Evolutionary conservation across 768 basidiomycete genomes (phyloP).

Genomic region (Hericium coralloides): DNA sequence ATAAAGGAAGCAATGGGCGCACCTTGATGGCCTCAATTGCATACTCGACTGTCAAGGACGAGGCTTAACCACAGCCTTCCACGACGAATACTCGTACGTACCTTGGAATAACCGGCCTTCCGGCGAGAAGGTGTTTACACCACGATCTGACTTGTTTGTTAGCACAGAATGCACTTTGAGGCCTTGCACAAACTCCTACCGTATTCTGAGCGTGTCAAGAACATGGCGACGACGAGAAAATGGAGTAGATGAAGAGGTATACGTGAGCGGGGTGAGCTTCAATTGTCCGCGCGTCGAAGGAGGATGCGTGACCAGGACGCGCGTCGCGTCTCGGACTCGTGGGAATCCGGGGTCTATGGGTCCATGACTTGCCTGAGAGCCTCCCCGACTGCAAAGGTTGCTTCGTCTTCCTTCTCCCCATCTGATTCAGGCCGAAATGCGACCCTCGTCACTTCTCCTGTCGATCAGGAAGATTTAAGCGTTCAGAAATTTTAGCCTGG

Average conservation of each 20-base stretch:
- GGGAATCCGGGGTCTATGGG: neutral
- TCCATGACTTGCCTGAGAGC: neutral
- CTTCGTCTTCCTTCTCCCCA: no score
- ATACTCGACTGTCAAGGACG: slow-evolving; percentile 73
- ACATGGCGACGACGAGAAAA: slow-evolving; percentile 43
- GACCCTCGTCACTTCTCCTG: no score
- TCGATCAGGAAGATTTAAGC: no score
- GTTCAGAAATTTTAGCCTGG: no score
- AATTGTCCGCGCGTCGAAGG: slow-evolving; percentile 5
- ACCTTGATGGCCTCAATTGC: slow-evolving; percentile 99
- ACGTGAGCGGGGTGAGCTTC: neutral
- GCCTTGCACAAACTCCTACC: slow-evolving; percentile 32
- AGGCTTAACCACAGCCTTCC: slow-evolving; percentile 8
- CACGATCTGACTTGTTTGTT: slow-evolving; percentile 54
- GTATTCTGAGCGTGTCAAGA: slow-evolving; percentile 93
- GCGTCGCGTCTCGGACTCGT: slow-evolving; percentile 1
- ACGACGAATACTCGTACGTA: slow-evolving; percentile 25
- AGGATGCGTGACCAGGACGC: slow-evolving; percentile 5
- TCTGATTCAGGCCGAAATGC: no score
- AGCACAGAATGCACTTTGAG: neutral
- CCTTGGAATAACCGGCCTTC: slow-evolving; percentile 99
- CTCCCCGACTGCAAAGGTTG: no score
- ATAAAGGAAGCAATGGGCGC: slow-evolving; percentile 8
- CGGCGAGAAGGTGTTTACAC: slow-evolving; percentile 98
- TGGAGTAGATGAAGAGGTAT: neutral